Conservation (phyloP, 2,329 filamentous ascomycete species). For the Scedosporium minutisporum region DNA sequence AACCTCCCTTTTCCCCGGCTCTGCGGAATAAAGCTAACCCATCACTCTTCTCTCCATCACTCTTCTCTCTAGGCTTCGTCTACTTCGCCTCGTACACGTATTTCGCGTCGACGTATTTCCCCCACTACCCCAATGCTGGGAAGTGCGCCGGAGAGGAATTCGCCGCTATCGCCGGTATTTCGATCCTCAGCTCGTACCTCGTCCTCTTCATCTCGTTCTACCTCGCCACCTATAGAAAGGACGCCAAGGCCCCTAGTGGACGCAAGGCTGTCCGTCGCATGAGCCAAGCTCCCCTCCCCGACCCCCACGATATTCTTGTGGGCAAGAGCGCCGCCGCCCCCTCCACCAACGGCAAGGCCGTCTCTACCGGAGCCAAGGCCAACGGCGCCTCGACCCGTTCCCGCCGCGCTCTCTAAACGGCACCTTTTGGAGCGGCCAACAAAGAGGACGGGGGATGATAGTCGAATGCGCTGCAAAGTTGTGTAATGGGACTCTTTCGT, state of each 20-base stretch:
- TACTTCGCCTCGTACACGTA: slow-evolving; percentile 99
- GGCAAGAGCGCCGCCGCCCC: slow-evolving; percentile 39
- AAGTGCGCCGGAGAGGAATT: slow-evolving; percentile 94
- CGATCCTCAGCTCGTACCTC: slow-evolving; percentile 87
- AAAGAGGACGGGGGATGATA: slow-evolving; percentile 9
- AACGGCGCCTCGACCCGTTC: slow-evolving; percentile 56
- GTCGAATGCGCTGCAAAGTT: neutral
- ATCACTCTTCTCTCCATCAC: slow-evolving; percentile 32
- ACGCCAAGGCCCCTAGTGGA: slow-evolving; percentile 66
- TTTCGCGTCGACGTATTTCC: slow-evolving; percentile 87
- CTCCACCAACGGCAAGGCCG: slow-evolving; percentile 42
- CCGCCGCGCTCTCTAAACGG: slow-evolving; percentile 46
- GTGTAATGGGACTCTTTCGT: neutral
- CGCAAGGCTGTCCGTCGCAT: slow-evolving; percentile 65
- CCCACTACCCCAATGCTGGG: slow-evolving; percentile 72
- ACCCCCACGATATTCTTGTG: slow-evolving; percentile 59
- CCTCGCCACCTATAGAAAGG: slow-evolving; percentile 89
- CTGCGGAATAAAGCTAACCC: neutral
- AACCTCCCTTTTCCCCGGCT: neutral
- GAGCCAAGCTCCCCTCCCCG: slow-evolving; percentile 61
- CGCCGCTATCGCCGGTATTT: slow-evolving; percentile 84
- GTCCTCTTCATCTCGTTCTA: slow-evolving; percentile 99
- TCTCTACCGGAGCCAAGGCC: slow-evolving; percentile 43
- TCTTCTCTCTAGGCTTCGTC: slow-evolving; percentile 71
- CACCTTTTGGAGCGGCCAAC: slow-evolving; percentile 22